Evolutionary conservation across 176 grass and related monocot species (phyloP).

Genomic region (Lolium rigidum): DNA sequence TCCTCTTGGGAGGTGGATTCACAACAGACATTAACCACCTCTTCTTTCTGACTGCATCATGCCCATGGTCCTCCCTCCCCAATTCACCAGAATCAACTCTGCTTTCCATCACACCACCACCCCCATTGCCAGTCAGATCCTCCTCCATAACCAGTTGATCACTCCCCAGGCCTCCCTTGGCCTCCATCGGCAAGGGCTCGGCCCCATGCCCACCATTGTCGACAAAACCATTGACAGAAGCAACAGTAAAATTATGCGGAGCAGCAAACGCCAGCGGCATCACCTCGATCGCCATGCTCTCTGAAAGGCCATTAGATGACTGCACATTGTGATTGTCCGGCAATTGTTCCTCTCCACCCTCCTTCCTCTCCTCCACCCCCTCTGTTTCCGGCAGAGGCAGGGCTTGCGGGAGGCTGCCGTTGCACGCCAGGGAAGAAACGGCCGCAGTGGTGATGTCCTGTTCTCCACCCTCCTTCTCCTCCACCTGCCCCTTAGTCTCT

Average conservation of each 20-base stretch:
- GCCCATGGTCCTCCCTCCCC: slow-evolving; percentile 8
- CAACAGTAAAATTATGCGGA: not conserved
- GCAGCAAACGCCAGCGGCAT: not conserved
- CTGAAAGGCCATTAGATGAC: not conserved
- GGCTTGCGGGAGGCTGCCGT: not conserved
- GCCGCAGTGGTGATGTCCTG: not conserved
- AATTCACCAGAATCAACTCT: slow-evolving; percentile 16
- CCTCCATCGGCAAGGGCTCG: not conserved
- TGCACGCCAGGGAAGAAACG: not conserved
- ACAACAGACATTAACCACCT: slow-evolving; percentile 50
- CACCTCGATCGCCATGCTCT: not conserved
- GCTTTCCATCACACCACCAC: slow-evolving; percentile 16
- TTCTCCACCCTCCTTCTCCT: not conserved
- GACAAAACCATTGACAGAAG: not conserved
- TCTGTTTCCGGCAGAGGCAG: not conserved
- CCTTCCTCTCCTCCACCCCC: not conserved
- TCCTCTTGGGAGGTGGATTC: slow-evolving; percentile 59
- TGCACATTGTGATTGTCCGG: not conserved
- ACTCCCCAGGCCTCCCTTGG: not conserved
- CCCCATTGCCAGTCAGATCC: not conserved
- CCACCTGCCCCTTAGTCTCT: not conserved
- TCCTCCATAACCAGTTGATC: not conserved
- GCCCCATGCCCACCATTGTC: not conserved
- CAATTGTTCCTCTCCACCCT: not conserved
- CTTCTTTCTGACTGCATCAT: slow-evolving; percentile 38